Conservation (phyloP, 225 moss, liverwort and hornwort species). For the Asterella californica region DNA sequence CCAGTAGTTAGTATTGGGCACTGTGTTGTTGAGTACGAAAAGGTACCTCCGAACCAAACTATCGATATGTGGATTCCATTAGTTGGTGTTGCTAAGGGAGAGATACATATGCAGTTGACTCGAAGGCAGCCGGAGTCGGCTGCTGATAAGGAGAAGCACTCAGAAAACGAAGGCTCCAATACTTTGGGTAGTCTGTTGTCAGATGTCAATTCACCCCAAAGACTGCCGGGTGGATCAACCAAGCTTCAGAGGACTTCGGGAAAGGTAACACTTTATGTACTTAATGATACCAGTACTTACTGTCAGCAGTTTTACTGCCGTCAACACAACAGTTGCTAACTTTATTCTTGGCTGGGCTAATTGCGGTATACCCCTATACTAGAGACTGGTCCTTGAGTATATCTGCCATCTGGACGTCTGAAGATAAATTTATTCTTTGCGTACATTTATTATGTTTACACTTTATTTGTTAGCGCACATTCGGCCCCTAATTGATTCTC, state of each 20-base stretch:
- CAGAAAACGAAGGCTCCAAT: slow-evolving; percentile 23
- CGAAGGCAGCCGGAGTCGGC: slow-evolving; percentile 59
- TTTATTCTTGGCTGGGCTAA: no score
- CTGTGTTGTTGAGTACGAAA: slow-evolving; percentile 82
- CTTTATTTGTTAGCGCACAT: no score
- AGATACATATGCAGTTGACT: slow-evolving; percentile 87
- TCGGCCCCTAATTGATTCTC: no score
- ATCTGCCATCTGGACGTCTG: no score
- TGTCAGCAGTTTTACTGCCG: neutral
- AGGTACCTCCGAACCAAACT: slow-evolving; percentile 67
- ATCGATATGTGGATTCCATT: slow-evolving; percentile 80
- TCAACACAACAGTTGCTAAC: no score
- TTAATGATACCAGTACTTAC: neutral
- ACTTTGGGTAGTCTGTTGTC: slow-evolving; percentile 28
- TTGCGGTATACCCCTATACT: no score
- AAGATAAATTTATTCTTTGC: no score
- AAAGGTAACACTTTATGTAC: slow-evolving; percentile 47
- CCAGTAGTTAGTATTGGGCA: slow-evolving; percentile 90
- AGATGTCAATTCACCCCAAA: slow-evolving; percentile 23
- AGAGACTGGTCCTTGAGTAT: no score
- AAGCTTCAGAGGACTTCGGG: slow-evolving; percentile 78
- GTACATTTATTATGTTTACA: no score
- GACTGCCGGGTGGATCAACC: slow-evolving; percentile 45
- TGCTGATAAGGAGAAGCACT: slow-evolving; percentile 28
- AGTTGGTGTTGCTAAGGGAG: slow-evolving; percentile 78